Evolutionary conservation across 495 filamentous ascomycete species (phyloP).

Genomic region (Stereocaulon alpinum): DNA sequence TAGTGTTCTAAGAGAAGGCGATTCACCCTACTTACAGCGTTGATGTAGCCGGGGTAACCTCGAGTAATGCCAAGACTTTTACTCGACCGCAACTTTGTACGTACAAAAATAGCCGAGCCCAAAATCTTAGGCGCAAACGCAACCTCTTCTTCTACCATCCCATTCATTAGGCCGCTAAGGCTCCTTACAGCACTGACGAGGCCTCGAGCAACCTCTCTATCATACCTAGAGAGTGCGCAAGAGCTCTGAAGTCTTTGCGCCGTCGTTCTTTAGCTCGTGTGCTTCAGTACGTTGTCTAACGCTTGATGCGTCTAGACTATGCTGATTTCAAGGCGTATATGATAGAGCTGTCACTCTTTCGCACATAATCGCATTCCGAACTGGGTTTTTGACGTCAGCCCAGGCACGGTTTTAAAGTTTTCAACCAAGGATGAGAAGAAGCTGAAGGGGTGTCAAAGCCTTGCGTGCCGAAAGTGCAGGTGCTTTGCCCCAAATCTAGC

Average conservation of each 20-base stretch:
- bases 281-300: conserved; percentile 18
- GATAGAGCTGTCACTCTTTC: conserved; percentile 11
- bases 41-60: not conserved
- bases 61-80: not conserved
- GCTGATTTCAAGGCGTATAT: conserved; percentile 15
- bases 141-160: not conserved
- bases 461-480: not conserved
- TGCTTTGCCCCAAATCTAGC: not conserved
- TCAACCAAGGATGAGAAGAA: conserved; percentile 5
- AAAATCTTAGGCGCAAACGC: not conserved
- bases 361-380: conserved; percentile 3
- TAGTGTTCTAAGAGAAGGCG: too few species aligned
- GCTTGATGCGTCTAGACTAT: conserved; percentile 21
- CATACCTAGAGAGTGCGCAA: conserved; percentile 15
- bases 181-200: conserved; percentile 14
- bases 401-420: not conserved
- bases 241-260: conserved; percentile 19
- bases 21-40: not conserved
- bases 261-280: conserved; percentile 19
- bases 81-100: too few species aligned
- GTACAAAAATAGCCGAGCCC: not conserved
- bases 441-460: conserved; percentile 4
- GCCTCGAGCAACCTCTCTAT: conserved; percentile 13
- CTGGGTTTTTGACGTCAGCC: not conserved
- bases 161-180: conserved; percentile 3